These are phyloP conservation scores for Populus trichocarpa DNA, from an alignment of 441 rosid species.

Conservation along the genomic window DNA sequence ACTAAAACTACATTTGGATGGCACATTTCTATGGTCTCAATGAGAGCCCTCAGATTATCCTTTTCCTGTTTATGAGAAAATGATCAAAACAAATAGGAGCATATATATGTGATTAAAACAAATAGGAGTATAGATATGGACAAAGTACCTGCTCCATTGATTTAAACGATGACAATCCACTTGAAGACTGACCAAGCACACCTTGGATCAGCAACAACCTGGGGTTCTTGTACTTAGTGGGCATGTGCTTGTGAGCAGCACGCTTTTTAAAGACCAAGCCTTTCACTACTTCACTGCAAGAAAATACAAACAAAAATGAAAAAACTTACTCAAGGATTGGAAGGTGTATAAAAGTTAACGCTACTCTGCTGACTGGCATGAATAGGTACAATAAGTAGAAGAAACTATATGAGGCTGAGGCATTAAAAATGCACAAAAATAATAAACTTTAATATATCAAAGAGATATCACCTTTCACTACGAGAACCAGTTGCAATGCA, in stretches of 20 bases:
- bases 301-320: background rate
- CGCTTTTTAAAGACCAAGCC: conserved; percentile 94
- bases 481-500: conserved; percentile 87
- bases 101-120: background rate
- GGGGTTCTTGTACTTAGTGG: conserved; percentile 71
- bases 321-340: background rate
- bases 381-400: no score
- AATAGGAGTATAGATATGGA: background rate
- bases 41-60: conserved; percentile 51
- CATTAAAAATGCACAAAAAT: background rate
- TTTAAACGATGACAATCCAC: conserved; percentile 69
- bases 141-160: conserved; percentile 65
- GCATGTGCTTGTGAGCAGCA: conserved; percentile 99
- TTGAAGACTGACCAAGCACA: conserved; percentile 67
- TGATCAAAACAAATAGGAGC: conserved; percentile 18
- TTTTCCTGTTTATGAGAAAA: conserved; percentile 52
- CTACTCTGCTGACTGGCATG: no score
- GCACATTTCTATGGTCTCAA: conserved; percentile 56
- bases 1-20: conserved; percentile 85
- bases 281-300: conserved; percentile 74
- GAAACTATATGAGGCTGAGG: background rate
- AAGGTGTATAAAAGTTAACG: background rate
- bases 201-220: conserved; percentile 72
- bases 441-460: background rate
- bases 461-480: conserved; percentile 53